Base-by-base conservation (phyloP, 2,329 filamentous ascomycete species). In the Microascus cirrosus region DNA sequence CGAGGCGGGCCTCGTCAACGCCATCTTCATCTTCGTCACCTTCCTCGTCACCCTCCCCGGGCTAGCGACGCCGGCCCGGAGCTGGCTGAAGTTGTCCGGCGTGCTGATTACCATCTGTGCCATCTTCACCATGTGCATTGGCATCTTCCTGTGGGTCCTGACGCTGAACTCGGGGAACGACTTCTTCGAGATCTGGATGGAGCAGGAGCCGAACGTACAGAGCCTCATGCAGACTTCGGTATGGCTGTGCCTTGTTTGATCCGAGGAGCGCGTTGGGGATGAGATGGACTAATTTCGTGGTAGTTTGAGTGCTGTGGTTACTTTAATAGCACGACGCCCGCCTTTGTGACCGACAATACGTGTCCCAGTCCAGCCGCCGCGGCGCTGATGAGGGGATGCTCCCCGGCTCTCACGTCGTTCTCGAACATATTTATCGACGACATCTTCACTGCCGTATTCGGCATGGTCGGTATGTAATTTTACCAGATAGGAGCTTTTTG, bases 281-380 rank as follows among this genome's bases (percentile, higher is more conserved):
- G 22, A 7, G 45, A 51, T 11, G 11, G 22, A 8, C 55, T 58
- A 51, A 59, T 53, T 57, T 55, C 25, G 15, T n/a, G 35, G 20
- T 66, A 90, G 84, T 92, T 93, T 69, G 69, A 82, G 64, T 94
- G 89, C 81, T 94, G 89, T 65, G 89, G 89, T 61, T 94, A 89
- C 73, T 73, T 81, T 64, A 90, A 91, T 73, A 83, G 80, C 69
- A 86, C 84, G 4, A 78, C 82, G 13, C 86, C 87, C 12, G 83
- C 85, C 56, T 93, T 92, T 68, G 77, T 90, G 62, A 83, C 81
- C 58, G 85, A 92, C 64, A 62, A 70, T 6, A 82, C 79, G 1
- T 94, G 89, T 69, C 78, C 83, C 11, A 89, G 84, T 66, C 82
- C 86, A 7, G 82, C 87, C 2, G 80, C 85, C 42, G 88, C 89